Evolutionary conservation across 306 rosid species (phyloP).

Genomic region (Acacia acuminata): DNA sequence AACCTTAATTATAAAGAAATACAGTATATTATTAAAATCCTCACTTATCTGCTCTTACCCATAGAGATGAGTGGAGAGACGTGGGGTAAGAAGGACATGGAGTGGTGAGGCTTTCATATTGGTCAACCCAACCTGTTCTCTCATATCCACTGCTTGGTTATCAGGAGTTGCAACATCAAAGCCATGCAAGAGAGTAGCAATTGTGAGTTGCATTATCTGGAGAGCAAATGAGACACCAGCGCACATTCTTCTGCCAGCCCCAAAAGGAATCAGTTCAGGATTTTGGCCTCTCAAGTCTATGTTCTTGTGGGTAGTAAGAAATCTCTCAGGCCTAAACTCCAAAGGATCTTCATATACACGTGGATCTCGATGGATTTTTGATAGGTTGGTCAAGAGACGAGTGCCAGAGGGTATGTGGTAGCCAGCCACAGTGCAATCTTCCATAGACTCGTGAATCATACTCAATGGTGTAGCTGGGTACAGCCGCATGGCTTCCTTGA

Average conservation of each 20-base stretch:
- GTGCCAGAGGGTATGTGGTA: conserved; percentile 44
- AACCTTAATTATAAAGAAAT: no score
- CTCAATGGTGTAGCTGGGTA: conserved; percentile 48
- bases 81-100: neutral
- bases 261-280: conserved; percentile 40
- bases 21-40: neutral
- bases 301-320: conserved; percentile 29
- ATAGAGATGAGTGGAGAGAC: neutral
- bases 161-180: conserved; percentile 23
- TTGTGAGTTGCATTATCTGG: neutral
- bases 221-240: conserved; percentile 32
- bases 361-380: conserved; percentile 40
- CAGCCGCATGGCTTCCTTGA: conserved; percentile 57
- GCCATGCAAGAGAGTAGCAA: conserved; percentile 38
- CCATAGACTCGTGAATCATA: conserved; percentile 33
- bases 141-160: conserved; percentile 30
- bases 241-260: conserved; percentile 47
- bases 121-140: conserved; percentile 22
- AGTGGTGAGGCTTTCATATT: neutral
- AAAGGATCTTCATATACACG: conserved; percentile 15
- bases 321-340: conserved; percentile 44
- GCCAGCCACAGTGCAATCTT: conserved; percentile 57
- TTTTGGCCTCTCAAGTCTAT: conserved; percentile 31
- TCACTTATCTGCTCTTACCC: neutral
- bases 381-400: conserved; percentile 40